phyloP scores from a whole-genome alignment of 805 yeast species.

The Candida pseudoglaebosa region DNA sequence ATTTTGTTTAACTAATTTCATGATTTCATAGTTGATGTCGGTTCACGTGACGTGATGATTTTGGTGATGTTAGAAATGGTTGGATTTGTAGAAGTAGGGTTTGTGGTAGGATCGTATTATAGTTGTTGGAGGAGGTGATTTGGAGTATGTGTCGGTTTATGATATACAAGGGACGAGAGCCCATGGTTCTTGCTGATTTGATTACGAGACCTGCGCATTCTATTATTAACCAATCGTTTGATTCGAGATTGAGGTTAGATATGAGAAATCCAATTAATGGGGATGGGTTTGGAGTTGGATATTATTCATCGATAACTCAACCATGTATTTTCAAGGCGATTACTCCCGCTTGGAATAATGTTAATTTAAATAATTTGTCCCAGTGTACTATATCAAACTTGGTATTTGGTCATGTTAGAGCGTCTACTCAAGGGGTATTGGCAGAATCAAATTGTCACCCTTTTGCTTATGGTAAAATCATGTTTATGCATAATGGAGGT shows the following conservation, averaged over 20 bases:
- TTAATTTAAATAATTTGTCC: constrained; percentile 79
- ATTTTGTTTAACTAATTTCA: no score
- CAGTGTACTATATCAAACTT: constrained; percentile 80
- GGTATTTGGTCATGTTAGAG: constrained; percentile 94
- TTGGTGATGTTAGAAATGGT: background rate
- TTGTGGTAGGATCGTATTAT: no score
- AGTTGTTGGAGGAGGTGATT: no score
- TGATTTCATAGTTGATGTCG: constrained; percentile 1
- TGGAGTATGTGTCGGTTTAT: constrained; percentile 89
- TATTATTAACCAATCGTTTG: constrained; percentile 93
- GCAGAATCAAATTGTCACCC: constrained; percentile 98
- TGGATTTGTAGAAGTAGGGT: background rate
- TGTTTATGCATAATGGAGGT: constrained; percentile 98
- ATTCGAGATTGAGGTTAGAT: constrained; percentile 82
- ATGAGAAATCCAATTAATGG: constrained; percentile 93
- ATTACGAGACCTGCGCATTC: constrained; percentile 96
- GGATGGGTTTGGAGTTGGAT: constrained; percentile 97
- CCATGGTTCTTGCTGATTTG: constrained; percentile 79
- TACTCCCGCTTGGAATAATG: constrained; percentile 98
- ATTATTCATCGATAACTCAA: constrained; percentile 58
- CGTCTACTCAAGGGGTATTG: constrained; percentile 91
- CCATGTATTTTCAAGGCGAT: constrained; percentile 95
- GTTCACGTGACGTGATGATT: constrained; percentile 1
- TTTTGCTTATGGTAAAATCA: constrained; percentile 76
- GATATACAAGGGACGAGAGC: constrained; percentile 87